Conservation (phyloP, 805 yeast species). For the Yamadazyma laniorum region DNA sequence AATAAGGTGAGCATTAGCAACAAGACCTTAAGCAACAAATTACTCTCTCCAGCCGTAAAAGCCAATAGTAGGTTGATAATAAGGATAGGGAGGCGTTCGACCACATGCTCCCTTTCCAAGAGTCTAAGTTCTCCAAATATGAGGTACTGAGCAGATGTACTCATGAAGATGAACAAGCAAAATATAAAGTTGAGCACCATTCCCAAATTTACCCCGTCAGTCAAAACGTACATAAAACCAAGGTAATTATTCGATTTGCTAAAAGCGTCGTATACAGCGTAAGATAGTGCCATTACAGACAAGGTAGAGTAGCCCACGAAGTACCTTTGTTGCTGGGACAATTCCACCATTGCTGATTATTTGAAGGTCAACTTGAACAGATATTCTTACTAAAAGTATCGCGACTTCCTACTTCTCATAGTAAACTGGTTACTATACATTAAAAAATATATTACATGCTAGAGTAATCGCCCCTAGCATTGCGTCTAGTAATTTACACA, state of each 20-base stretch:
- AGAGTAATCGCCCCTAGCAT: too few species aligned
- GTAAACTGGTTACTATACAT: too few species aligned
- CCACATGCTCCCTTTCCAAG: constrained; percentile 68
- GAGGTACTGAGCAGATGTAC: constrained; percentile 47
- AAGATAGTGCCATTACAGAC: constrained; percentile 19
- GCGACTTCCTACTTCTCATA: too few species aligned
- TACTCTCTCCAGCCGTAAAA: constrained; percentile 64
- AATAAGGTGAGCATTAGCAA: constrained; percentile 29
- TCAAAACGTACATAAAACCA: constrained; percentile 26
- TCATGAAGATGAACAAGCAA: constrained; percentile 19
- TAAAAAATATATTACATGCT: too few species aligned
- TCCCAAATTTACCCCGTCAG: constrained; percentile 29
- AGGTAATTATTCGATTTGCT: constrained; percentile 20
- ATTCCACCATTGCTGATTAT: constrained; percentile 12
- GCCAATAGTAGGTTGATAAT: constrained; percentile 52
- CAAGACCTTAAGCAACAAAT: constrained; percentile 51
- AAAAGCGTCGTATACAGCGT: constrained; percentile 23
- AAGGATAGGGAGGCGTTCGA: constrained; percentile 35
- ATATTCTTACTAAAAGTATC: too few species aligned
- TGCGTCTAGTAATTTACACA: too few species aligned
- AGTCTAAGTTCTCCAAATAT: constrained; percentile 75
- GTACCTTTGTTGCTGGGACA: constrained; percentile 16
- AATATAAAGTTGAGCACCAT: constrained; percentile 27
- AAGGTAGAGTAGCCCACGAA: constrained; percentile 19
- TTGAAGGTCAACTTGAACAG: too few species aligned